Conservation (phyloP, 129 eudicot genomes). For the Oenanthe sinensis region DNA sequence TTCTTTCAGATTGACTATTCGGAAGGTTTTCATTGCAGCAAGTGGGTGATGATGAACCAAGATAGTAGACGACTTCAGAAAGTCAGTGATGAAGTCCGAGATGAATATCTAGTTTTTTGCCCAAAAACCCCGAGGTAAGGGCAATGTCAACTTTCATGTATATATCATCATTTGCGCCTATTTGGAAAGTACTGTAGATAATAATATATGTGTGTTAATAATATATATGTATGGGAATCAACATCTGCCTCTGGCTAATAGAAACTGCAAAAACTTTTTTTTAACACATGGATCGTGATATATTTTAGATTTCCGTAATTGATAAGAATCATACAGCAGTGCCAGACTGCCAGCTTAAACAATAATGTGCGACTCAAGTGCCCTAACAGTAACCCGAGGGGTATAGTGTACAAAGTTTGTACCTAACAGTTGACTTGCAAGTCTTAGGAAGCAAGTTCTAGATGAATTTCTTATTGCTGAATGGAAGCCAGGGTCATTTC, state of each 20-base stretch:
- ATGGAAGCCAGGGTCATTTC: too few relatives aligned
- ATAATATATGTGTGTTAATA: too few relatives aligned
- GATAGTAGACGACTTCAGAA: conserved; percentile 83
- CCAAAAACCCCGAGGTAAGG: conserved; percentile 64
- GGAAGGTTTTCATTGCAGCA: conserved; percentile 40
- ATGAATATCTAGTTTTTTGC: conserved; percentile 54
- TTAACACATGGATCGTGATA: background rate
- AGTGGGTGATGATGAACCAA: conserved; percentile 97
- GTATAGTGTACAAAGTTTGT: too few relatives aligned
- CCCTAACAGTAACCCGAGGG: too few relatives aligned
- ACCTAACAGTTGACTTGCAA: background rate
- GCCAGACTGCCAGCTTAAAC: background rate
- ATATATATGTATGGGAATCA: background rate
- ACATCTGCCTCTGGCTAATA: background rate
- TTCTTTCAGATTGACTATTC: background rate
- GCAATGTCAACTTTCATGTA: conserved; percentile 5
- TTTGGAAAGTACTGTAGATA: background rate
- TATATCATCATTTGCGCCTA: background rate
- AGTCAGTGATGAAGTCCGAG: conserved; percentile 63
- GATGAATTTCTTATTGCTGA: too few relatives aligned
- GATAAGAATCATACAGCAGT: background rate
- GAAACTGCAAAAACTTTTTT: background rate
- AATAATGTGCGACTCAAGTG: too few relatives aligned
- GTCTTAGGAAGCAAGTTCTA: background rate
- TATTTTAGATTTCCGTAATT: background rate